Evolutionary conservation across 148 eudicot species (phyloP).

Genomic region (Silene uniflora): DNA sequence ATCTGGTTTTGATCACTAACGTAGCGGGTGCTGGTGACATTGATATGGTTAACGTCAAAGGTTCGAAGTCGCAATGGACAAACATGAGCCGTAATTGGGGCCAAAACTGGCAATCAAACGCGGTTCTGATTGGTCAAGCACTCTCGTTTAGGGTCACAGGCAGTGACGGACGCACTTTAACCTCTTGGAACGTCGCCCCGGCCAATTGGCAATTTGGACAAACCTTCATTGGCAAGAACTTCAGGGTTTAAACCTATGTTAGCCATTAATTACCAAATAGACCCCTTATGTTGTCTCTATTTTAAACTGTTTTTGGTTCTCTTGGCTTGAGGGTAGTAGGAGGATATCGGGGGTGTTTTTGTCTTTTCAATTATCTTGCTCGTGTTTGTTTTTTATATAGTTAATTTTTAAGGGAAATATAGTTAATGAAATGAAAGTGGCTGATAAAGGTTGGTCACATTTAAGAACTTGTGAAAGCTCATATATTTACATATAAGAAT

Average conservation of each 20-base stretch:
- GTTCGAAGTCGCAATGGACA: constrained; percentile 63
- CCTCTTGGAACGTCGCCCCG: constrained; percentile 66
- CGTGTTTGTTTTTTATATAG: constrained; percentile 7
- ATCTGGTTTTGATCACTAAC: constrained; percentile 62
- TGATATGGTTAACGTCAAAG: constrained; percentile 49
- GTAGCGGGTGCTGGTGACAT: constrained; percentile 87
- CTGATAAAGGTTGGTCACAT: not conserved
- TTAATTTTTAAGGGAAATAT: not conserved
- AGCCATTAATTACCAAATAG: not conserved
- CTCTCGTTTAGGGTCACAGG: constrained; percentile 60
- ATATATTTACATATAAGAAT: not conserved
- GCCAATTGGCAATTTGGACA: constrained; percentile 78
- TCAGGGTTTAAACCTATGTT: constrained; percentile 43
- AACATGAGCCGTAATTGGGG: constrained; percentile 85
- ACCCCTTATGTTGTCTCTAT: too few species aligned
- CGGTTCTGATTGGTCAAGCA: constrained; percentile 63
- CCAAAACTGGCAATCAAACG: constrained; percentile 77
- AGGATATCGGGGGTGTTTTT: not conserved
- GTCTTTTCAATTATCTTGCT: not conserved
- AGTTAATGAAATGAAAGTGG: not conserved
- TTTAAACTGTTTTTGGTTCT: not conserved
- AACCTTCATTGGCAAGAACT: constrained; percentile 74
- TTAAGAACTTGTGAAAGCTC: not conserved
- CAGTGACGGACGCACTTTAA: constrained; percentile 62
- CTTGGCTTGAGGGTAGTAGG: not conserved